A percentile compares a stretch with the other conserved stretches of the same genome.
Evolutionary conservation across 208 protist species (phyloP).

Genomic region (Leishmania major): DNA sequence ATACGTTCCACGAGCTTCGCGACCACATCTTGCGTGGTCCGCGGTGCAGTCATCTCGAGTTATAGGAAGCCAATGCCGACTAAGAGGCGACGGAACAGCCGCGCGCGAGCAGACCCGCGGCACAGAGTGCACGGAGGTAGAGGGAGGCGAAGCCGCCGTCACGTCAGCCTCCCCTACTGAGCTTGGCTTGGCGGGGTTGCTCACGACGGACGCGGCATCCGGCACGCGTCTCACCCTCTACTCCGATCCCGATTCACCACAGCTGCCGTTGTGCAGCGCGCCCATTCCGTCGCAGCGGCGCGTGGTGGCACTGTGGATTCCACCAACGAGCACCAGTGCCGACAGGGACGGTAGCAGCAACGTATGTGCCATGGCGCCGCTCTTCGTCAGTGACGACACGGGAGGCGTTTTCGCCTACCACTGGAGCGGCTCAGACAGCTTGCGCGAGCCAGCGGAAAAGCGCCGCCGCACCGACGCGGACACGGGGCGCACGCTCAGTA

Average conservation of each 20-base stretch:
- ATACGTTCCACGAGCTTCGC: slow-evolving; percentile 48
- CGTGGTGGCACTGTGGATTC: slow-evolving; percentile 28
- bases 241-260: slow-evolving; percentile 5
- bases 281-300: slow-evolving; percentile 30
- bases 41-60: not conserved
- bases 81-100: slow-evolving; percentile 33
- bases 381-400: slow-evolving; percentile 39
- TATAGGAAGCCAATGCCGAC: slow-evolving; percentile 19
- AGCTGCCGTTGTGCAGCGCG: slow-evolving; percentile 7
- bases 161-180: not conserved
- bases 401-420: slow-evolving; percentile 34
- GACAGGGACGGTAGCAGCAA: not conserved
- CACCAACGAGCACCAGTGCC: not conserved
- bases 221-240: slow-evolving; percentile 32
- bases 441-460: not conserved
- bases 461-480: not conserved
- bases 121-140: slow-evolving; percentile 13
- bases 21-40: slow-evolving; percentile 53
- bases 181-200: slow-evolving; percentile 26
- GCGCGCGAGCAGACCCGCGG: slow-evolving; percentile 13
- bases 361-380: not conserved
- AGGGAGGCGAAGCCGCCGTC: slow-evolving; percentile 14
- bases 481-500: not conserved
- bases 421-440: slow-evolving; percentile 1
- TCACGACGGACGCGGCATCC: slow-evolving; percentile 41